Conservation (phyloP, 2,329 filamentous ascomycete species). For the Hymenoscyphus albidus region DNA sequence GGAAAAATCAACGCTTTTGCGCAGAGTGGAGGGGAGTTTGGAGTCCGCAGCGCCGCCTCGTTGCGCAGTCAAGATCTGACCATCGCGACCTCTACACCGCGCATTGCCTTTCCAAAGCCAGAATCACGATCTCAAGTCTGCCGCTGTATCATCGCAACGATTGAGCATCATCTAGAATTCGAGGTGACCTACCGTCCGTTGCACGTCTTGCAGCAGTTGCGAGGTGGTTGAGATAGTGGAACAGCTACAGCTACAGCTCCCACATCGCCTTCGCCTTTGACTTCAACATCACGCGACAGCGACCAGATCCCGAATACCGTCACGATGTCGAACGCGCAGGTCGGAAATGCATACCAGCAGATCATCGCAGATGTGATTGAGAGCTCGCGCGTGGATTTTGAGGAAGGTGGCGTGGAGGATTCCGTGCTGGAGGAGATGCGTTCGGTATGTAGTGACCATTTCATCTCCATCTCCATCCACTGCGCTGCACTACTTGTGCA, state of each 20-base stretch:
- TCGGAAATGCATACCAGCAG: slow-evolving; percentile 72
- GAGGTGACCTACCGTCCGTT: not conserved
- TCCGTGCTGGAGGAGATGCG: slow-evolving; percentile 81
- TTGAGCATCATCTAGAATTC: not conserved
- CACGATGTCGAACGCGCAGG: slow-evolving; percentile 34
- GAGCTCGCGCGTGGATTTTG: slow-evolving; percentile 89
- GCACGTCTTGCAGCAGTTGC: not conserved
- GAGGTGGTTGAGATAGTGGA: not conserved
- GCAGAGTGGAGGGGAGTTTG: slow-evolving; percentile 14
- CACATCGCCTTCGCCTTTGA: not conserved
- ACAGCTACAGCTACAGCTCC: not conserved
- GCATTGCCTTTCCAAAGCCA: not conserved
- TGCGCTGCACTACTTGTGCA: slow-evolving; percentile 4
- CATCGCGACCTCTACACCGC: not conserved
- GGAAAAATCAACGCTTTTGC: slow-evolving; percentile 9
- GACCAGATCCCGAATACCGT: slow-evolving; percentile 4
- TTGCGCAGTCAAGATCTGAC: slow-evolving; percentile 4
- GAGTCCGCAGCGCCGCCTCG: slow-evolving; percentile 9
- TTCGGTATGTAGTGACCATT: slow-evolving; percentile 59
- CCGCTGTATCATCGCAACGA: not conserved
- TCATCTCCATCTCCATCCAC: not conserved
- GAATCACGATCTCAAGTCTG: slow-evolving; percentile 4
- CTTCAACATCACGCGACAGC: not conserved
- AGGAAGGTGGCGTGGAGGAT: slow-evolving; percentile 91
- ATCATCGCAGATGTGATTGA: slow-evolving; percentile 85